Evolutionary conservation across 1,284 basidiomycete genomes (phyloP).

Genomic region (Cryptococcus deneoformans): DNA sequence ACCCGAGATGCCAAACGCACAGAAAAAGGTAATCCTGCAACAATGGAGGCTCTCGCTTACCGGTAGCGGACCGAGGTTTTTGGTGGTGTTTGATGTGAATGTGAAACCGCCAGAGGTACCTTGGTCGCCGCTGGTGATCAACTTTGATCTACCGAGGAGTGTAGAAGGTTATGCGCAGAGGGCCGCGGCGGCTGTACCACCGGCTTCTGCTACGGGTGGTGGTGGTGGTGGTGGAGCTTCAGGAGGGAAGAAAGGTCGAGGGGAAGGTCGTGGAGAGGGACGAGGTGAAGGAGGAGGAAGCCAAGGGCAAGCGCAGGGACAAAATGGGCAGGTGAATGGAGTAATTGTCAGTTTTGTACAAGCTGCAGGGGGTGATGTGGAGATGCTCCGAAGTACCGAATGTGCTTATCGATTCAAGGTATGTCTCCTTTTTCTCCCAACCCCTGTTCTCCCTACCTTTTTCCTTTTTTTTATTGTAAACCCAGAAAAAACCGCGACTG

Average conservation of each 20-base stretch:
- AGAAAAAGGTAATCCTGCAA: conserved; percentile 56
- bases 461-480: too few species aligned
- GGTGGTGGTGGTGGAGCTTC: not conserved
- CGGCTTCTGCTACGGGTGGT: not conserved
- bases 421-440: conserved; percentile 11
- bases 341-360: conserved; percentile 95
- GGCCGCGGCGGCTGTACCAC: conserved; percentile 46
- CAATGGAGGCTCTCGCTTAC: conserved; percentile 53
- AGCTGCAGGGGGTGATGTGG: conserved; percentile 95
- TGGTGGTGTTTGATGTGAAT: conserved; percentile 87
- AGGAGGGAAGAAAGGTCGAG: too few species aligned
- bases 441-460: too few species aligned
- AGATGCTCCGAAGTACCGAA: conserved; percentile 96
- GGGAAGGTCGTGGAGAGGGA: too few species aligned
- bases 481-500: not conserved
- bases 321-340: conserved; percentile 28
- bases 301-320: conserved; percentile 59
- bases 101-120: conserved; percentile 84
- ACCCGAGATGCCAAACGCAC: conserved; percentile 69
- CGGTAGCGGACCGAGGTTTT: conserved; percentile 57
- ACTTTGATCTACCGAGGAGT: conserved; percentile 91
- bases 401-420: conserved; percentile 84
- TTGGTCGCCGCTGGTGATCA: conserved; percentile 86
- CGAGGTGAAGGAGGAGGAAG: too few species aligned
- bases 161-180: conserved; percentile 91